Base-by-base conservation (phyloP, 495 filamentous ascomycete genomes). In the Trichoderma reesei region DNA sequence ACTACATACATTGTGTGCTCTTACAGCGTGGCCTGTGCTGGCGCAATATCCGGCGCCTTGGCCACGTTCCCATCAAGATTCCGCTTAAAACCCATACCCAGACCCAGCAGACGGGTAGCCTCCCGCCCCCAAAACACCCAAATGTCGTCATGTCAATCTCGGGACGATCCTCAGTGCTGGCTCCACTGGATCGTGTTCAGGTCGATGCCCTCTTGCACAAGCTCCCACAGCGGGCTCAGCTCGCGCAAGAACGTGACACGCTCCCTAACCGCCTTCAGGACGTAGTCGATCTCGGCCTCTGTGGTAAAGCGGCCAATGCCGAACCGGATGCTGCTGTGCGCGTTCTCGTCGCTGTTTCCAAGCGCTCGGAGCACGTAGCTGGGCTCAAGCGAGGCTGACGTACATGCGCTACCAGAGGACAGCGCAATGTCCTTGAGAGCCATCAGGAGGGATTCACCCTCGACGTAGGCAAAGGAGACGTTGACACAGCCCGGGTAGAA, bases 401-500 rank as follows among this genome's bases (percentile, higher is more conserved):
- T 98, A 76, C 94, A 98, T 7, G 94, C 94, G 70, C 91, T 96
- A 61, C 94, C 94, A 2, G 95, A 98, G 44, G 94, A 98, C 16
- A 98, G 80, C 0, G 94, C 94, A 78, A 98, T 96, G 71, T 98
- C 95, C 75, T 98, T 98, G 62, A 98, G 79, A 2, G 94, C 94
- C 94, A 98, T 98, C 63, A 98, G 83, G 5, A 98, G 87, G 5
- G 93, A 97, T 74, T 98, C 94, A 63, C 94, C 94, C 76, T 98
- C 94, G 18, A 98, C 89, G 72, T 98, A 98, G 48, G 94, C 94
- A 70, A 98, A 98, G 5, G 94, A 98, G 48, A 98, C 86, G 72
- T 98, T 98, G 64, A 98, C 93, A 73, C 95, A 98, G 68, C 94
- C 94, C 13, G 95, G 91, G 75, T 98, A 98, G 77, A 91, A 92